A percentile compares a stretch with the other conserved stretches of the same genome.
Conservation (phyloP, 1,284 basidiomycete species). For the Volvariella surrecta region DNA sequence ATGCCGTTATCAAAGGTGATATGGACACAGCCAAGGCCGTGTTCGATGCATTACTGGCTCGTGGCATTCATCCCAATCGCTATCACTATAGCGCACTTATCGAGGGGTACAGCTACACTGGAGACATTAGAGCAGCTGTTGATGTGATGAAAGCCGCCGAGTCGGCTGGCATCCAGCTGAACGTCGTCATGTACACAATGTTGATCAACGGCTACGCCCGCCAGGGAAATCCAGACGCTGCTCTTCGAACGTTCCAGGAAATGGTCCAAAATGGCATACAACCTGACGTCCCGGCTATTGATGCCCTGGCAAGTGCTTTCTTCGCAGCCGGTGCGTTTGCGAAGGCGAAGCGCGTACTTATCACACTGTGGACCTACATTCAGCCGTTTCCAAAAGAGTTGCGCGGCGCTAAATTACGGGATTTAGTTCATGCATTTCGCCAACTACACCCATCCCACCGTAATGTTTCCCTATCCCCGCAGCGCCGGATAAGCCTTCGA, state of each 20-base stretch:
- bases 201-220: slow-evolving; percentile 60
- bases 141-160: slow-evolving; percentile 42
- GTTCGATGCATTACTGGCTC: slow-evolving; percentile 47
- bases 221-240: slow-evolving; percentile 41
- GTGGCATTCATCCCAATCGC: slow-evolving; percentile 57
- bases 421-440: slow-evolving; percentile 37
- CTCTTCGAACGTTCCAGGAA: slow-evolving; percentile 44
- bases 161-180: slow-evolving; percentile 39
- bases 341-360: slow-evolving; percentile 43
- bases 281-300: slow-evolving; percentile 63
- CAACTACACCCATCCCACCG: slow-evolving; percentile 20
- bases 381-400: slow-evolving; percentile 47
- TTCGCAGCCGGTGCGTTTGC: slow-evolving; percentile 43
- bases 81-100: slow-evolving; percentile 66
- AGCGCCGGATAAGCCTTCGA: slow-evolving; percentile 22
- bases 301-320: slow-evolving; percentile 61
- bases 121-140: slow-evolving; percentile 44
- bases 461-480: slow-evolving; percentile 16
- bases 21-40: slow-evolving; percentile 39
- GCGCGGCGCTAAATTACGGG: slow-evolving; percentile 29
- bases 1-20: slow-evolving; percentile 43
- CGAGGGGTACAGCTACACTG: slow-evolving; percentile 50
- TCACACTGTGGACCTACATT: slow-evolving; percentile 58
- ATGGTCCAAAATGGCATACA: slow-evolving; percentile 53
- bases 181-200: slow-evolving; percentile 64